Evolutionary conservation across 192 early-diverging fungal species (phyloP).

Genomic region (Coemansia sp.): DNA sequence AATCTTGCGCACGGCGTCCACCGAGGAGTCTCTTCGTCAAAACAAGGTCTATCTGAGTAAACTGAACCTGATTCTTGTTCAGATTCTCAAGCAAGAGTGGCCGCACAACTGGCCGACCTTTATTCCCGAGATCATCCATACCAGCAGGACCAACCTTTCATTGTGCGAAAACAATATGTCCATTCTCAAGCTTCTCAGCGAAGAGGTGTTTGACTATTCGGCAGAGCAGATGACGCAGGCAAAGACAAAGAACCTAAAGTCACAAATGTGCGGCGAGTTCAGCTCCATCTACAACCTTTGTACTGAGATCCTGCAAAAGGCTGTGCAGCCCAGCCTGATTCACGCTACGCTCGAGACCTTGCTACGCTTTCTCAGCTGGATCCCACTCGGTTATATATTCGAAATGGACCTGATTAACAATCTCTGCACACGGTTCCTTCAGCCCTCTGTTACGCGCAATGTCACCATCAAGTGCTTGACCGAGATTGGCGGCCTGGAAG

Average conservation of each 20-base stretch:
- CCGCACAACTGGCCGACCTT: conserved; percentile 98
- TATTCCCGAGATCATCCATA: conserved; percentile 97
- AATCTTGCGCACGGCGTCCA: conserved; percentile 88
- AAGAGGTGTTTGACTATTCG: conserved; percentile 99
- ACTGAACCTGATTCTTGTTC: conserved; percentile 96
- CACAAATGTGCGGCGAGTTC: conserved; percentile 94
- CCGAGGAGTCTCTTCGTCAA: conserved; percentile 73
- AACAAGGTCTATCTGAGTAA: conserved; percentile 81
- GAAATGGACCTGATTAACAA: conserved; percentile 89
- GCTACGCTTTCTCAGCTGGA: conserved; percentile 96
- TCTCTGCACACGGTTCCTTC: conserved; percentile 80
- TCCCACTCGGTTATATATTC: conserved; percentile 97
- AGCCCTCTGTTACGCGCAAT: conserved; percentile 85
- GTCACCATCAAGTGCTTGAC: conserved; percentile 95
- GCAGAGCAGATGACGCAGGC: conserved; percentile 98
- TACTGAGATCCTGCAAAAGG: conserved; percentile 90
- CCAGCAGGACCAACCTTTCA: conserved; percentile 86
- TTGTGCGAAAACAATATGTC: conserved; percentile 99
- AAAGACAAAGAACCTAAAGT: conserved; percentile 92
- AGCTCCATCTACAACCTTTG: conserved; percentile 94
- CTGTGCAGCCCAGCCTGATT: conserved; percentile 86
- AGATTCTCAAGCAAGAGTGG: conserved; percentile 99
- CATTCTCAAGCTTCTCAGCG: conserved; percentile 96
- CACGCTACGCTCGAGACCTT: conserved; percentile 91
- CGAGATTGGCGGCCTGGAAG: conserved; percentile 89